Base-by-base conservation (phyloP, 1,284 basidiomycete genomes). In the Rhodofomes roseus region DNA sequence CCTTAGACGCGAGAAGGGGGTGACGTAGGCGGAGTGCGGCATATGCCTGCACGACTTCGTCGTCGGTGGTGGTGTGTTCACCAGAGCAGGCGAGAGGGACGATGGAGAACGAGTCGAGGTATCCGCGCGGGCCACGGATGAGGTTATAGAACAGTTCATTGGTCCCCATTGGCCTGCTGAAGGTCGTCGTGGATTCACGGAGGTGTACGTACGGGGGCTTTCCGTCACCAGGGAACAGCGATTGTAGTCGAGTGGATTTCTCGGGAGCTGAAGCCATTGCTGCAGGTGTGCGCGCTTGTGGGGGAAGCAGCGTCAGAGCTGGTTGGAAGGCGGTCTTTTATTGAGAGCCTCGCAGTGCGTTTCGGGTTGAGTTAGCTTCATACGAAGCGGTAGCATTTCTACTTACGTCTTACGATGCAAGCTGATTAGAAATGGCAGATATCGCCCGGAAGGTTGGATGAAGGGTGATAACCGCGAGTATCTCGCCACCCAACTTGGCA, bases 21-120 rank as follows among this genome's bases (percentile, higher is more conserved):
- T 53, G 56, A 23, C 50, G 56, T 3, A 58, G 56, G n/a, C 56
- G 50, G n/a, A 53, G 29, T 20, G 39, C 48, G 2, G 56, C 56
- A 16, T 18, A 41, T 18, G 56, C 56, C 16, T 27, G 37, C 14
- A 52, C 31, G 56, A 58, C 56, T 3, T 53, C 48, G 22, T 53
- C 48, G 48, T 58, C 50, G 11, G 23, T 43, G 50, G 53, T 52
- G 22, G 40, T 20, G 44, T 34, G 29, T 2, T 39, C 50, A 23
- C 39, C 56, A 9, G 43, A 23, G 34, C 44, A 44, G 4, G 51
- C 31, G 50, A 58, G 50, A 9, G 48, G n/a, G 37, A 58, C 34
- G 8, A 58, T 53, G 37, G 36, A 31, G 40, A 48, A 44, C 6
- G 34, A 36, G n/a, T 58, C 56, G 50, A 11, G 16, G 48, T 37